Base-by-base conservation (phyloP, 805 yeast species). In the Clavispora vitiphila region DNA sequence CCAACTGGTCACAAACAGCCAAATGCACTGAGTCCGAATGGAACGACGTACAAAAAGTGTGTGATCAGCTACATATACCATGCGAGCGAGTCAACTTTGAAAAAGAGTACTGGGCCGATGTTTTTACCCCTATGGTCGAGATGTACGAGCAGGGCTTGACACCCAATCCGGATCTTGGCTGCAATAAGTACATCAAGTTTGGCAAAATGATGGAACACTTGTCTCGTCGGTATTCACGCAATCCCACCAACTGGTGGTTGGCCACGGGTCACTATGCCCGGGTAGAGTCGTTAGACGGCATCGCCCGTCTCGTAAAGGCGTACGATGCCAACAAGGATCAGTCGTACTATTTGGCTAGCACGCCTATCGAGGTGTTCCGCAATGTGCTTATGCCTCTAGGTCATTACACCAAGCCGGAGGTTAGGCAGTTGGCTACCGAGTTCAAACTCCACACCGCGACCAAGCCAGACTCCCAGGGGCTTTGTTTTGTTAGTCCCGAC, bases 401-500 rank as follows among this genome's bases (percentile, higher is more conserved):
- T 0, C 83, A 82, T 51, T 71, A 75, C 41, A 66, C 77, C 5
- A 93, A 93, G 61, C 85, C 89, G 1, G 77, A 83, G 50, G 81
- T 90, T 1, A 64, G 98, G 22, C 61, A 70, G 19, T 53, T 86
- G 34, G 98, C 98, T 0, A 14, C n/a, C n/a, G 47, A 59, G 1
- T 57, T 69, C 26, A 59, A 68, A 1, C 64, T 87, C 12, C 75
- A 78, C 1, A 80, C 84, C 1, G 88, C 90, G 1, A 57, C 65
- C n/a, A 89, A 89, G 54, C 93, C 88, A 0, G 99, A 93, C 57
- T 89, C 97, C 1, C 96, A 86, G 57, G 99, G 99, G 0, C 71
- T 93, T 8, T 93, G 99, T 58, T 93, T 93, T 69, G 96, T 93
- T 8, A 74, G 78, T 29, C 84, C 77, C 43, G 69, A 64, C 29